phyloP scores from a whole-genome alignment of 306 rosid species.

The Cucumis sativus region DNA sequence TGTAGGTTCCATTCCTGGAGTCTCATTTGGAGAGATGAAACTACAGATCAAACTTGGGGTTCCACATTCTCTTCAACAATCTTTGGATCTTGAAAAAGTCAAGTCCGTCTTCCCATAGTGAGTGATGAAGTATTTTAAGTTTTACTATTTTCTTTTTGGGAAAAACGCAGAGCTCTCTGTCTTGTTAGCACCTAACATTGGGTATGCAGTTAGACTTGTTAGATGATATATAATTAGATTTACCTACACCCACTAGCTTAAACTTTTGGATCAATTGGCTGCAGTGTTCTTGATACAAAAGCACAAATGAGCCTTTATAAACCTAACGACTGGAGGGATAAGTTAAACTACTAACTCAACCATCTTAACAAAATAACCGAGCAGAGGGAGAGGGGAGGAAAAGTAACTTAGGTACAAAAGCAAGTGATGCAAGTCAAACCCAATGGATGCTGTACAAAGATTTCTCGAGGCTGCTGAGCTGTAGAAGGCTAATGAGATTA shows the following conservation, averaged over 20 bases:
- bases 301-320: neutral
- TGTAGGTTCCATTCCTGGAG: constrained; percentile 90
- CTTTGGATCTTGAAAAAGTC: constrained; percentile 69
- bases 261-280: too few relatives aligned
- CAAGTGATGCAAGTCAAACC: neutral
- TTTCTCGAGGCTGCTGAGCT: neutral
- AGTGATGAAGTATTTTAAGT: constrained; percentile 24
- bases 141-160: neutral
- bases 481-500: neutral
- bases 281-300: neutral
- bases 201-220: neutral
- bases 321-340: neutral
- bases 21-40: constrained; percentile 74
- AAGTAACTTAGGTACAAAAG: neutral
- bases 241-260: too few relatives aligned
- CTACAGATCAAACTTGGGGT: constrained; percentile 85
- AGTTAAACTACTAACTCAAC: neutral
- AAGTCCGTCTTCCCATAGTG: constrained; percentile 90
- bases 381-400: neutral
- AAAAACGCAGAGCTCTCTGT: neutral
- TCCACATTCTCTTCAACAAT: constrained; percentile 65
- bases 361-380: neutral
- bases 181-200: neutral
- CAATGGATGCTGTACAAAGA: neutral
- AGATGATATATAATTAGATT: too few relatives aligned